These are phyloP conservation scores for Calycina marina DNA, from an alignment of 2,329 filamentous ascomycete species.

Conservation along the genomic window DNA sequence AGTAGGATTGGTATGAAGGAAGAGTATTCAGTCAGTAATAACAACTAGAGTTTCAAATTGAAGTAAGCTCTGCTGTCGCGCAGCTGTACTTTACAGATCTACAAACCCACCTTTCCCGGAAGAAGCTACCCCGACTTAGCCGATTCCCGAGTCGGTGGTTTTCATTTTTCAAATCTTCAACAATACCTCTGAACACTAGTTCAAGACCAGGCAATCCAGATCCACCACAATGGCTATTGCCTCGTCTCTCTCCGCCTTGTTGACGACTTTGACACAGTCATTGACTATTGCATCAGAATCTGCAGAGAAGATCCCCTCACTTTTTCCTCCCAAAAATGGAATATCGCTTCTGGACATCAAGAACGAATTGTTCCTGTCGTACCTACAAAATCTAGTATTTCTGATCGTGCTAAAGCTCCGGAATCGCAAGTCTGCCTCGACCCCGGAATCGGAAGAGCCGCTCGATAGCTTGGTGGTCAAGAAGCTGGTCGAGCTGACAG, in stretches of 20 bases:
- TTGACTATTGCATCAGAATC: slow-evolving; percentile 47
- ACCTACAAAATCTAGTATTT: slow-evolving; percentile 87
- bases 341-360: slow-evolving; percentile 92
- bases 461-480: slow-evolving; percentile 57
- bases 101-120: no score
- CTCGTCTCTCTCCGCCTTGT: slow-evolving; percentile 32
- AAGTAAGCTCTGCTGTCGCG: no score
- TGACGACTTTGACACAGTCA: slow-evolving; percentile 42
- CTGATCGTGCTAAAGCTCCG: slow-evolving; percentile 71
- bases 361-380: slow-evolving; percentile 92
- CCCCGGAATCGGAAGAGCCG: slow-evolving; percentile 26
- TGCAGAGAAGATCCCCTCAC: slow-evolving; percentile 42
- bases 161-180: no score
- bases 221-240: slow-evolving; percentile 40
- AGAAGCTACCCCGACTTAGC: no score
- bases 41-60: no score
- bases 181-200: no score
- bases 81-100: no score
- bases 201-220: no score
- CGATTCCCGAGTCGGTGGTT: no score
- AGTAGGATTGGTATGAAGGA: no score
- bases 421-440: slow-evolving; percentile 26
- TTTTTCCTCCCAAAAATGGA: slow-evolving; percentile 67
- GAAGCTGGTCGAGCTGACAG: slow-evolving; percentile 79
- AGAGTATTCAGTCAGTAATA: no score